A percentile compares a stretch with the other conserved stretches of the same genome.
Conservation (phyloP, 306 rosid genomes). For the Vigna radiata region DNA sequence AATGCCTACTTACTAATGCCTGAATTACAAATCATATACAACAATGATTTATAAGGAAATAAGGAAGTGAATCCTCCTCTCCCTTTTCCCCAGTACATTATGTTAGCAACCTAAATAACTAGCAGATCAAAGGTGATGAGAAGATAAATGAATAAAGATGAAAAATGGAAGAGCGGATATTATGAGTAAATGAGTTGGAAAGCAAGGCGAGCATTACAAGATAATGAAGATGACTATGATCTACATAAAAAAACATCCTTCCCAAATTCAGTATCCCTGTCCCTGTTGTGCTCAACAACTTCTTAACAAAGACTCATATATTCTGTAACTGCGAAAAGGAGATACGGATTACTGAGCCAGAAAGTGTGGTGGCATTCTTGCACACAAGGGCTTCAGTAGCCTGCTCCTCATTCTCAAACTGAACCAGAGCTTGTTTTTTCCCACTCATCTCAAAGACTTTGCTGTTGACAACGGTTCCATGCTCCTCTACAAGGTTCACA, state of each 20-base stretch:
- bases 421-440: conserved; percentile 82
- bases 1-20: conserved; percentile 46
- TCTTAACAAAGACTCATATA: conserved; percentile 51
- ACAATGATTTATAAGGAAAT: conserved; percentile 13
- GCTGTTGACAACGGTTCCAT: conserved; percentile 67
- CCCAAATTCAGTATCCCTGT: conserved; percentile 56
- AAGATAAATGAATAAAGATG: conserved; percentile 41
- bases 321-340: conserved; percentile 88
- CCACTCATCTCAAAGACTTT: conserved; percentile 93
- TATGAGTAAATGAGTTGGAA: conserved; percentile 48
- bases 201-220: conserved; percentile 58
- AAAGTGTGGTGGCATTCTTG: conserved; percentile 80
- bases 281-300: conserved; percentile 52
- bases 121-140: conserved; percentile 49
- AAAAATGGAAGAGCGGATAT: conserved; percentile 43
- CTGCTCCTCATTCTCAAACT: conserved; percentile 88
- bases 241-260: conserved; percentile 51
- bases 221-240: conserved; percentile 50
- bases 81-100: conserved; percentile 43
- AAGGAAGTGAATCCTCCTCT: conserved; percentile 25
- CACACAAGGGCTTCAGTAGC: conserved; percentile 94
- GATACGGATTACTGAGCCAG: conserved; percentile 81
- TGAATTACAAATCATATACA: conserved; percentile 60
- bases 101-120: conserved; percentile 49
- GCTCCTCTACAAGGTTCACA: conserved; percentile 75